These are phyloP conservation scores for Candida morakotiae DNA, from an alignment of 805 yeast genomes.

Conservation along the genomic window DNA sequence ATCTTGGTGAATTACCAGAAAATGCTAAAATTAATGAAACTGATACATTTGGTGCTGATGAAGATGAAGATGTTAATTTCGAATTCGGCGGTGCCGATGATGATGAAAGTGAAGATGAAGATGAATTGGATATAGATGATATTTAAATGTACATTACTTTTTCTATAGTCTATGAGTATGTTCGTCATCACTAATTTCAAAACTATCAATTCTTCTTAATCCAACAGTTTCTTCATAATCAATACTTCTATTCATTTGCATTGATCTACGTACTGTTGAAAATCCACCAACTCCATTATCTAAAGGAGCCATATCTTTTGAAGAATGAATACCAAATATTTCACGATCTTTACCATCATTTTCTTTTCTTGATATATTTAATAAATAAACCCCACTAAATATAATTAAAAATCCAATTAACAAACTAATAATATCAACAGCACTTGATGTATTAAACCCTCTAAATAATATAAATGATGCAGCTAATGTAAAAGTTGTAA, in stretches of 20 bases:
- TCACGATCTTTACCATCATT: slow-evolving; percentile 50
- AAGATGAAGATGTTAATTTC: slow-evolving; percentile 95
- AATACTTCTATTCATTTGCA: slow-evolving; percentile 53
- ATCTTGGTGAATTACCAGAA: slow-evolving; percentile 96
- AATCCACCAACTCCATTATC: slow-evolving; percentile 80
- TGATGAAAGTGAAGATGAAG: slow-evolving; percentile 68
- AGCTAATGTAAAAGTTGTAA: slow-evolving; percentile 80
- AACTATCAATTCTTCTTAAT: slow-evolving; percentile 58
- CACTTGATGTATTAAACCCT: slow-evolving; percentile 81
- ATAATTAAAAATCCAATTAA: slow-evolving; percentile 83
- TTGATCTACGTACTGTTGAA: slow-evolving; percentile 67
- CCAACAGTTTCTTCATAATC: slow-evolving; percentile 47
- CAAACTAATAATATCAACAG: slow-evolving; percentile 75
- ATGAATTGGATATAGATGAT: slow-evolving; percentile 87
- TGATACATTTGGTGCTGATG: slow-evolving; percentile 93
- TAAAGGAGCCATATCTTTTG: slow-evolving; percentile 57
- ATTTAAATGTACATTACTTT: slow-evolving; percentile 43
- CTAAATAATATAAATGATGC: slow-evolving; percentile 84
- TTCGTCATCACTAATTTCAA: slow-evolving; percentile 46
- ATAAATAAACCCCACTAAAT: slow-evolving; percentile 79
- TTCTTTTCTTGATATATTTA: slow-evolving; percentile 71
- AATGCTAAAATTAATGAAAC: slow-evolving; percentile 96
- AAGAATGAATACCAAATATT: slow-evolving; percentile 56
- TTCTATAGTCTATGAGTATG: slow-evolving; percentile 15
- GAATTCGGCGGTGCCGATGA: slow-evolving; percentile 94